These are phyloP conservation scores for Cruciata laevipes DNA, from an alignment of 257 asterid genomes.

Conservation along the genomic window DNA sequence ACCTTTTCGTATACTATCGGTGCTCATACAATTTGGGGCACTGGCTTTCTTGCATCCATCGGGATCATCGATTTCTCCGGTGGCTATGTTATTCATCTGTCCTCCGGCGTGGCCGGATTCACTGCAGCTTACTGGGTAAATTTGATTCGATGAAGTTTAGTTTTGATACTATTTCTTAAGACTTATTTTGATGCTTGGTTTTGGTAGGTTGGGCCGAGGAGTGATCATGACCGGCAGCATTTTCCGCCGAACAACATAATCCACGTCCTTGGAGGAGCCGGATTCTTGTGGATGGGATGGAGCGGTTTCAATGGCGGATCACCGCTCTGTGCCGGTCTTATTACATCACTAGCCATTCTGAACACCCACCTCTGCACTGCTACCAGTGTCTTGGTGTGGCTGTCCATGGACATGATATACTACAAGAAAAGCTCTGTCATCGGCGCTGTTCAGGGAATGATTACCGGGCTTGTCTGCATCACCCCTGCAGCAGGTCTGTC, in stretches of 20 bases:
- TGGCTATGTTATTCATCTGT: constrained; percentile 67
- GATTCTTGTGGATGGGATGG: constrained; percentile 80
- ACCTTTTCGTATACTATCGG: constrained; percentile 57
- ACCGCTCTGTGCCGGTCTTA: constrained; percentile 38
- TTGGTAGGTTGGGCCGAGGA: constrained; percentile 65
- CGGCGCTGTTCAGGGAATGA: constrained; percentile 80
- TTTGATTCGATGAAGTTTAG: neutral
- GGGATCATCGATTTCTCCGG: constrained; percentile 55
- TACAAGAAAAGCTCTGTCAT: constrained; percentile 61
- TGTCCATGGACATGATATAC: constrained; percentile 51
- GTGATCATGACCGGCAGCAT: constrained; percentile 45
- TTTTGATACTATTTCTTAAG: neutral
- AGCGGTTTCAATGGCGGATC: constrained; percentile 79
- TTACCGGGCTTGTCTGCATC: constrained; percentile 78
- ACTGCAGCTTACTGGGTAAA: constrained; percentile 83
- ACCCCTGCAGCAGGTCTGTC: constrained; percentile 61
- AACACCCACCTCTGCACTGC: constrained; percentile 78
- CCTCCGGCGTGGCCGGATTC: constrained; percentile 74
- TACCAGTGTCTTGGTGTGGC: constrained; percentile 68
- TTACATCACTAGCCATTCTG: constrained; percentile 52
- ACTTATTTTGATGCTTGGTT: neutral
- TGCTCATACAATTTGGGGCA: constrained; percentile 55
- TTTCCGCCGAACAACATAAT: constrained; percentile 80
- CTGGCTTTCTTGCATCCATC: constrained; percentile 32
- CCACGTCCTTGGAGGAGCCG: constrained; percentile 71